Base-by-base conservation (phyloP, 176 grass and related monocot genomes). In the Triticum monococcum region DNA sequence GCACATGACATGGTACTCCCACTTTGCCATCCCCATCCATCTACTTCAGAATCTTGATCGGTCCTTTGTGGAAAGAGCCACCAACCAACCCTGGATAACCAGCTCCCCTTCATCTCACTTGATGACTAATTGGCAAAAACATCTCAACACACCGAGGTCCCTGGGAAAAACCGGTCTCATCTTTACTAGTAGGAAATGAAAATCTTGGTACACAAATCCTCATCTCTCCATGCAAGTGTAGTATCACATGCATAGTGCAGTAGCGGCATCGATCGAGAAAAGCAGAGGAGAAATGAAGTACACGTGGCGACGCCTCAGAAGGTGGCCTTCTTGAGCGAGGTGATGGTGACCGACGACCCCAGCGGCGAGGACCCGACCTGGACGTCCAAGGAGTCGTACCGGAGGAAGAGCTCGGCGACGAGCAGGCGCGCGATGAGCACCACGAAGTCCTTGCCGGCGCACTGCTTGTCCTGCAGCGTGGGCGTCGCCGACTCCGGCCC, bases 371-470 rank as follows among this genome's bases (percentile, higher is more conserved):
- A 71, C 2, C 97, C 97, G 16, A 97, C 94, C 87, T 93, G 92
- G 26, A 97, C 91, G 75, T 99, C 97, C 37, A 97, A 97, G 3
- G 97, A 99, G 77, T 99, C 97, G 82, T 99, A 99, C 0, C 97
- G 86, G 37, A 99, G 75, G 89, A 97, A 99, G 68, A 99, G 63
- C 81, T 99, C 94, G 9, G 92, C 89, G 23, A 99, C 89, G 80
- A 99, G 92, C n/a, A 99, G 89, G 41, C 97, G 90, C 31, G 97
- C 97, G 56, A 99, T 63, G 84, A 97, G 87, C 67, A 94, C 94
- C 46, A 99, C 97, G 81, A 99, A 99, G 88, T 97, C 92, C 81
- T 99, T 99, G 26, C 97, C 97, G 1, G 94, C 92, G 78, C 97
- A 99, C 89, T 99, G 97, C 92, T 99, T 99, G 89, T 99, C 90